Base-by-base conservation (phyloP, 805 yeast genomes). In the Ogataea pini region DNA sequence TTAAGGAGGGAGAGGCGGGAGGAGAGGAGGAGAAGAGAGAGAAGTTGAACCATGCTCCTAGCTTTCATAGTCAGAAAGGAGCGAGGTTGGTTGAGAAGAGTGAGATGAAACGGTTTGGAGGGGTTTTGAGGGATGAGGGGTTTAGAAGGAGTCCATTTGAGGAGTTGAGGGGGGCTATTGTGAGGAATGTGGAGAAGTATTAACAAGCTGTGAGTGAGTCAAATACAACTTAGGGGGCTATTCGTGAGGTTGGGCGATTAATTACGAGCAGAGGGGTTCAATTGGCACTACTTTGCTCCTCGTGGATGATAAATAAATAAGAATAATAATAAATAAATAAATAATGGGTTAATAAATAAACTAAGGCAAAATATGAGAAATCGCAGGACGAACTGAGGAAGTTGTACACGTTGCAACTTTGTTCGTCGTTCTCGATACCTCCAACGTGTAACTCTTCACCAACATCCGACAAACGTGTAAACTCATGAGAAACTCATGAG, bases 101-200 rank as follows among this genome's bases (percentile, higher is more conserved):
- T 39, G 95, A 86, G 60, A 73, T 77, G 48, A 70, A 71, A 51
- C 72, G 85, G 53, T 87, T 88, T 61, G 78, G 74, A 13, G 66
- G 71, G 33, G 79, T 86, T 3, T 66, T 88, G 49, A 75, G 74
- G 44, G 80, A 83, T 57, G 63, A 73, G 32, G 64, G 68, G 20
- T 85, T 83, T 56, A 76, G 82, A 65, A 64, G 70, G 45, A 76
- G 80, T 29, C 89, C 91, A 2, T 86, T 87, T 60, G 74, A 73
- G 33, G 78, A 90, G 2, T 71, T 88, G 55, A 82, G 77, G 60
- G 78, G 76, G 43, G 83, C 84, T n/a, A 79, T 80, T 34, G 65
- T 68, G 50, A 61, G 57, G 12, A 63, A 67, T 44, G 33, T 58
- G 25, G 36, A 44, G 7, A 55, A 46, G 34, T 53, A 54, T 24